Base-by-base conservation (phyloP, 2,329 filamentous ascomycete species). In the Graphiopsis chlorocephala region DNA sequence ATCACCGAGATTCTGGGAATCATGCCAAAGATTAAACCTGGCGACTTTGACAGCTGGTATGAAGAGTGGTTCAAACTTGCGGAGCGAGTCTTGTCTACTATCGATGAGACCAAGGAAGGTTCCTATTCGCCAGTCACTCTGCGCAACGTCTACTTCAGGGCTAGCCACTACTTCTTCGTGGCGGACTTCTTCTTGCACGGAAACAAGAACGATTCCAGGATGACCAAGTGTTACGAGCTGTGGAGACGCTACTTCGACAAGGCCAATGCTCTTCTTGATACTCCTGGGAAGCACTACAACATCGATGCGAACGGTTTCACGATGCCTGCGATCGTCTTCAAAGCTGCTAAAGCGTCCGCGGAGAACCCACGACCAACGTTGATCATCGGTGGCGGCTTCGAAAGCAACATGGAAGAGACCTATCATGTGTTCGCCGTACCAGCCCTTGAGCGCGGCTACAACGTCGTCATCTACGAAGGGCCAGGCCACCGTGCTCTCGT, bases 131-230 rank as follows among this genome's bases (percentile, higher is more conserved):
- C 60, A 1, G 56, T 64, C 26, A 66, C 50, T 31, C 23, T 53
- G 31, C 50, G 64, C 5, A 61, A 66, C 20, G 61, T 53, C 12
- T 59, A 50, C 52, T 81, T 83, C 68, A 75, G 72, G 5, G 76
- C 79, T 3, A 69, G 80, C 0, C 75, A 72, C 1, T 83, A 83
- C 70, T 82, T 77, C 68, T 78, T 80, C 25, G 61, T 69, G 0
- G 77, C 81, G 5, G 77, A 79, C 64, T 79, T 81, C 67, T 83
- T 76, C 68, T 71, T 82, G 12, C 78, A 80, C 53, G 75, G 72
- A 1, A 77, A 83, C 69, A 73, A 71, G 73, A 72, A 64, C 11
- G 77, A 83, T 59, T 76, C 79, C 2, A 75, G 77, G 6, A 79
- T 82, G 61, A 71, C 73, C 55, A 69, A 66, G 0, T 62, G 78